Base-by-base conservation (phyloP, 805 yeast genomes). In the Wickerhamomyces pijperi region DNA sequence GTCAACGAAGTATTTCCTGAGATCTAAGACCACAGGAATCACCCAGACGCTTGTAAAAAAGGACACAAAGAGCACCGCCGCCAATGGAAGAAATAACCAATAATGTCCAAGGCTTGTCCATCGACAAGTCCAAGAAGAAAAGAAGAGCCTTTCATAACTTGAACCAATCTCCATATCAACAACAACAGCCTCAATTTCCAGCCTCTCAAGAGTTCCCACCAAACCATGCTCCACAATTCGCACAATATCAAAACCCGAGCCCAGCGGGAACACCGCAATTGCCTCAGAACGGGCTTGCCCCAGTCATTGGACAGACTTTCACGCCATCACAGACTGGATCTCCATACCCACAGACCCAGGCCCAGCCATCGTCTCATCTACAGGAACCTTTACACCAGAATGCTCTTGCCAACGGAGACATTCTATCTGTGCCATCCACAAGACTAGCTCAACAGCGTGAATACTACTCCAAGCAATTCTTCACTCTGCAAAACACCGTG, bases 401-500 rank as follows among this genome's bases (percentile, higher is more conserved):
- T 8, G 35, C 31, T 7, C 15, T 39, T 6, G 16, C 36, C 11
- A 38, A 39, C 8, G 41, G 37, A 4, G 47, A 46, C 31, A 40
- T 39, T 2, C 35, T 50, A 8, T 47, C 51, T 2, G 48, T 49
- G 8, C 50, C 54, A 12, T 32, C 28, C 14, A 23, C 37, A 11
- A 53, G 57, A 38, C 36, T 40, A 20, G 14, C 18, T 1, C 36
- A 45, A 11, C 49, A 48, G 33, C 36, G 41, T 13, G 56, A 54
- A 39, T 53, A 42, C 46, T 37, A 28, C 21, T 2, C 23, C n/a
- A 58, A 58, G 35, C 56, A 73, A 1, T 88, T 84, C 58, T 68
- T 70, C 36, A 82, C 96, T 1, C 77, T 83, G 49, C 76, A 78
- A 54, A 76, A 85, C 52, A 79, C 85, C 2, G 69, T 75, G 11